These are phyloP conservation scores for Aspergillus brasiliensis DNA, from an alignment of 2,329 filamentous ascomycete species.

Conservation along the genomic window DNA sequence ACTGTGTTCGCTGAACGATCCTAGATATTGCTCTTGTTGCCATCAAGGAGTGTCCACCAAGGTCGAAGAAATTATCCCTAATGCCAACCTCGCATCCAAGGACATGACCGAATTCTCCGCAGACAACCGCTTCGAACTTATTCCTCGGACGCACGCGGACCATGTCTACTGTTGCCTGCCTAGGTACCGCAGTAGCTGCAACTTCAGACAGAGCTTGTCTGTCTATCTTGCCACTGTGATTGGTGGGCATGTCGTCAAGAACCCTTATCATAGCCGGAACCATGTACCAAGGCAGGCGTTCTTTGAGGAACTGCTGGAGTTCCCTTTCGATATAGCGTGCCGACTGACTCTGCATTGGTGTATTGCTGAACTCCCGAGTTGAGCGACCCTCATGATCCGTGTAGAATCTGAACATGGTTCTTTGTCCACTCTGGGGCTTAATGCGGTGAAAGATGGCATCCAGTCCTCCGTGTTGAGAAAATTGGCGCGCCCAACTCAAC, in stretches of 20 bases:
- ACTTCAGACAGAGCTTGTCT: conserved; percentile 2
- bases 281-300: conserved; percentile 10
- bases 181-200: neutral
- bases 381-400: conserved; percentile 2
- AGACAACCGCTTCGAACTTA: neutral
- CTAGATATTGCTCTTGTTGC: conserved; percentile 6
- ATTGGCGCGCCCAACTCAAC: conserved; percentile 10
- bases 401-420: neutral
- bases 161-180: neutral
- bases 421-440: neutral
- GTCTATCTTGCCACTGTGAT: conserved; percentile 11
- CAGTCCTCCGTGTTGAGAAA: conserved; percentile 4
- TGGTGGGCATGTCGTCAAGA: conserved; percentile 10
- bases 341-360: neutral
- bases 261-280: conserved; percentile 1
- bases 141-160: neutral
- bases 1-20: conserved; percentile 1
- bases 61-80: conserved; percentile 7
- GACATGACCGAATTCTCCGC: conserved; percentile 3
- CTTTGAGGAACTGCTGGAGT: neutral
- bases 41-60: conserved; percentile 11
- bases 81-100: neutral
- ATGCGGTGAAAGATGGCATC: conserved; percentile 7
- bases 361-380: neutral
- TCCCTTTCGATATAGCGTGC: neutral